Percentiles rank a stretch among this genome's conserved stretches.
Conservation (phyloP, 805 yeast genomes). For the Candida ponderosae region DNA sequence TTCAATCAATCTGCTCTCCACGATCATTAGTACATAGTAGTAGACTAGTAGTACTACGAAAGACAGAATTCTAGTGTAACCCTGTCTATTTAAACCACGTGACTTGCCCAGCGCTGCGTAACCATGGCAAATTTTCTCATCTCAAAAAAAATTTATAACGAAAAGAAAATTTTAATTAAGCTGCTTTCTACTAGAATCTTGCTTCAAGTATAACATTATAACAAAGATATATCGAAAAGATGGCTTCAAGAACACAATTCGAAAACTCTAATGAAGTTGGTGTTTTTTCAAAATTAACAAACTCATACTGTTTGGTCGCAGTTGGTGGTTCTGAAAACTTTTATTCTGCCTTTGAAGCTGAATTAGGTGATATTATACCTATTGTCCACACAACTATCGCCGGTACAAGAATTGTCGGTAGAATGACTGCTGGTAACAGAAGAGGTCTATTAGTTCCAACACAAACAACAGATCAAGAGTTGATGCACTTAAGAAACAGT, state of each 20-base stretch:
- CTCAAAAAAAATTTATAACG: no score
- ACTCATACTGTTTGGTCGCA: slow-evolving; percentile 92
- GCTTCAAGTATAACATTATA: no score
- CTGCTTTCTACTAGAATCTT: no score
- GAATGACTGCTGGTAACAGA: slow-evolving; percentile 98
- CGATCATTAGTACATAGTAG: no score
- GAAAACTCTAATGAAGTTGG: slow-evolving; percentile 89
- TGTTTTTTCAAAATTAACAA: slow-evolving; percentile 90
- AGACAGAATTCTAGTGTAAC: no score
- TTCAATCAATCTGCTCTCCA: no score
- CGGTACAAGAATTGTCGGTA: slow-evolving; percentile 95
- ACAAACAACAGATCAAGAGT: slow-evolving; percentile 96
- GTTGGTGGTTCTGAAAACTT: slow-evolving; percentile 90
- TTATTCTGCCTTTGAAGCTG: slow-evolving; percentile 95
- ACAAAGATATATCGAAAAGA: slow-evolving; percentile 19
- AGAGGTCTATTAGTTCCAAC: slow-evolving; percentile 95
- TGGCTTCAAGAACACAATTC: slow-evolving; percentile 73
- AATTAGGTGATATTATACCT: slow-evolving; percentile 93
- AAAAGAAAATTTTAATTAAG: no score
- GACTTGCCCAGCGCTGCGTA: no score
- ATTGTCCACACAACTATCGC: slow-evolving; percentile 97
- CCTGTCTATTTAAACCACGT: no score
- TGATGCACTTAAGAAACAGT: slow-evolving; percentile 93
- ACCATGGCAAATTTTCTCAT: no score
- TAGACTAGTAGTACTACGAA: no score